phyloP scores from a whole-genome alignment of 2,329 filamentous ascomycete genomes.

The Sarocladium brachiariae region DNA sequence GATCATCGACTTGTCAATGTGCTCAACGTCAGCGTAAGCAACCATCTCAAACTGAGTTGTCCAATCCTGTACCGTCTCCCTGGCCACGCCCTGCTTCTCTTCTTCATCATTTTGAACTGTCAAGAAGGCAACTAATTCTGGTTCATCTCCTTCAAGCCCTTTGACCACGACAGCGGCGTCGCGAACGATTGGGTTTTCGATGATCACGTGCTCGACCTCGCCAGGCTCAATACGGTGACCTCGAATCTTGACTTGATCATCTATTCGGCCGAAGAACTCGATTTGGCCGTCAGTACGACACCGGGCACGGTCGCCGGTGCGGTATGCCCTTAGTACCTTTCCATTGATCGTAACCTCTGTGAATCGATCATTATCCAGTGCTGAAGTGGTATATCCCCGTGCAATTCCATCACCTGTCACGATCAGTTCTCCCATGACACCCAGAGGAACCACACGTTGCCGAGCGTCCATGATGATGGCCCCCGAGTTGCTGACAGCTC shows the following conservation, averaged over 20 bases:
- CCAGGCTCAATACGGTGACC: constrained; percentile 23
- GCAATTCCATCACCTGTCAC: constrained; percentile 21
- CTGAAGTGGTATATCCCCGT: constrained; percentile 16
- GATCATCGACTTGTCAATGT: constrained; percentile 11
- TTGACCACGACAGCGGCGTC: constrained; percentile 16
- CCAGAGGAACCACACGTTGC: constrained; percentile 17
- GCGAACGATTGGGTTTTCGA: constrained; percentile 12
- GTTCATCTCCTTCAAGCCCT: constrained; percentile 7
- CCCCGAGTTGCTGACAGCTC: constrained; percentile 16
- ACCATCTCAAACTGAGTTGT: not conserved
- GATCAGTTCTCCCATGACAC: constrained; percentile 22
- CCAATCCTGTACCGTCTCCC: not conserved
- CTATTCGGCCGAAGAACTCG: constrained; percentile 22
- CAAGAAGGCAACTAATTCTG: constrained; percentile 13
- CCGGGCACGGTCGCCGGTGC: constrained; percentile 21
- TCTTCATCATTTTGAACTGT: not conserved
- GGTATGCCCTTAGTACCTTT: constrained; percentile 14
- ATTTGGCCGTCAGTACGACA: constrained; percentile 18
- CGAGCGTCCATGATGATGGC: constrained; percentile 19
- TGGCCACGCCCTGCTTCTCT: constrained; percentile 5
- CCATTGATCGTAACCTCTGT: constrained; percentile 11
- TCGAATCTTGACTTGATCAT: constrained; percentile 23
- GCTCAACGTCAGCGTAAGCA: constrained; percentile 14
- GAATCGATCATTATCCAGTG: constrained; percentile 13
- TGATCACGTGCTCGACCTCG: constrained; percentile 20